Evolutionary conservation across 768 basidiomycete species (phyloP).

Genomic region (Russula olivacea): DNA sequence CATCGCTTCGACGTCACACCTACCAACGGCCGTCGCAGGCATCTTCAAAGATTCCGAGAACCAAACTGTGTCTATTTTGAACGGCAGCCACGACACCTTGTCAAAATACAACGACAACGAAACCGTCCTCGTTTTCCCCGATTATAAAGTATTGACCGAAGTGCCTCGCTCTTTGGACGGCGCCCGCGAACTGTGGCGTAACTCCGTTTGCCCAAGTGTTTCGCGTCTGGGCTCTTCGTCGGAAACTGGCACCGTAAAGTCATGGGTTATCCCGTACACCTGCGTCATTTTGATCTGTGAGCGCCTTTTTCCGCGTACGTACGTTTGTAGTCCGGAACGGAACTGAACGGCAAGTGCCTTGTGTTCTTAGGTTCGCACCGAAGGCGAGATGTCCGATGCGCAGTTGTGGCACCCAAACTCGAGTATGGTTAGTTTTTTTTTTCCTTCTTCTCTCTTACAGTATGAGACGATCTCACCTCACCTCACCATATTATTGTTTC

Average conservation of each 20-base stretch:
- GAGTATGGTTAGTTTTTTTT: conserved; percentile 50
- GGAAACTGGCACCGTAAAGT: conserved; percentile 47
- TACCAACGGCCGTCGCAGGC: conserved; percentile 38
- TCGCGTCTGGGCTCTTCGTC: conserved; percentile 42
- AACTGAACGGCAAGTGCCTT: not conserved
- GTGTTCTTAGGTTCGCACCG: conserved; percentile 76
- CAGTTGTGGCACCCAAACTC: conserved; percentile 78
- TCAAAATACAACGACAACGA: conserved; percentile 59
- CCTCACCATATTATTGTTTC: not conserved
- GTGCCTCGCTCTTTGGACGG: conserved; percentile 59
- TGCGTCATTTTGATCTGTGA: conserved; percentile 86
- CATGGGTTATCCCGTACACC: conserved; percentile 84
- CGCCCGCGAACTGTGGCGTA: conserved; percentile 63
- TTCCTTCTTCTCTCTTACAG: not conserved
- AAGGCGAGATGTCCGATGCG: conserved; percentile 86
- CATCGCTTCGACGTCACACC: not conserved
- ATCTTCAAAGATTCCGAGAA: conserved; percentile 54
- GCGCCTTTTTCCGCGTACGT: conserved; percentile 27
- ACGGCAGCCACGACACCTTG: conserved; percentile 74
- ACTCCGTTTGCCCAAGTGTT: conserved; percentile 54
- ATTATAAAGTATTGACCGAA: conserved; percentile 78
- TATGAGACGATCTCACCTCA: not conserved
- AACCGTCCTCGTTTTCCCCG: conserved; percentile 85
- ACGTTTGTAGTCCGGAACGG: not conserved
- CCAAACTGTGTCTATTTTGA: conserved; percentile 62